Percentiles rank a stretch among this genome's conserved stretches.
phyloP scores from a whole-genome alignment of 2,329 filamentous ascomycete genomes.

The Fusarium siculi region DNA sequence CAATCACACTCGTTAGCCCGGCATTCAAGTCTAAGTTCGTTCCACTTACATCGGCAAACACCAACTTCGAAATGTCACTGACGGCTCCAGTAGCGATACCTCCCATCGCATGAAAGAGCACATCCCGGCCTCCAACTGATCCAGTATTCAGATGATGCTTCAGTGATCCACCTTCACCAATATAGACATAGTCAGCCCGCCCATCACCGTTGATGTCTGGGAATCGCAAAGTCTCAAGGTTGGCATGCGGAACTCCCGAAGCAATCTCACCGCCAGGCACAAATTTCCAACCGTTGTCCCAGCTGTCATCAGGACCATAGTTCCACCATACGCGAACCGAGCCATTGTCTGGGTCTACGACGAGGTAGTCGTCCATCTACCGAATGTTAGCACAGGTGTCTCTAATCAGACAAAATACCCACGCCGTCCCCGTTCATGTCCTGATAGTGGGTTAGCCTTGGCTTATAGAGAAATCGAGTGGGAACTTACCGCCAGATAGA shows the following conservation, averaged over 20 bases:
- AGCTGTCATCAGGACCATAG: background rate
- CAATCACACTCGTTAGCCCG: fast-evolving
- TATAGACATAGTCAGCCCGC: conserved; percentile 40
- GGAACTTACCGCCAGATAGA: conserved; percentile 3
- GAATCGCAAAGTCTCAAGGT: conserved; percentile 36
- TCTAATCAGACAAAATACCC: background rate
- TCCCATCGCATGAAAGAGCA: background rate
- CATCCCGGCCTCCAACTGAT: background rate
- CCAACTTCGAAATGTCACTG: background rate
- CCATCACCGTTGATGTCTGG: conserved; percentile 44
- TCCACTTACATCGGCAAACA: conserved; percentile 7
- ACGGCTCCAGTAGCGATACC: conserved; percentile 4
- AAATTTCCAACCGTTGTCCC: conserved; percentile 11
- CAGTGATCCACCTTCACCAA: conserved; percentile 36
- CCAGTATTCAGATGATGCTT: conserved; percentile 37
- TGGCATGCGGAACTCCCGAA: conserved; percentile 38
- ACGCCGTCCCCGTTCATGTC: conserved; percentile 12
- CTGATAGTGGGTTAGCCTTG: background rate
- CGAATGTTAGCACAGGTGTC: background rate
- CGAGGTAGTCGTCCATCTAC: conserved; percentile 1
- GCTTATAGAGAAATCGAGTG: fast-evolving
- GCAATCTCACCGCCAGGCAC: conserved; percentile 39
- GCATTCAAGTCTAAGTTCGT: fast-evolving
- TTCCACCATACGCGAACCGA: conserved; percentile 14
- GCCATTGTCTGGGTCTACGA: background rate